Conservation (phyloP, 1,139 yeast species). For the Kluyveromyces marxianus region DNA sequence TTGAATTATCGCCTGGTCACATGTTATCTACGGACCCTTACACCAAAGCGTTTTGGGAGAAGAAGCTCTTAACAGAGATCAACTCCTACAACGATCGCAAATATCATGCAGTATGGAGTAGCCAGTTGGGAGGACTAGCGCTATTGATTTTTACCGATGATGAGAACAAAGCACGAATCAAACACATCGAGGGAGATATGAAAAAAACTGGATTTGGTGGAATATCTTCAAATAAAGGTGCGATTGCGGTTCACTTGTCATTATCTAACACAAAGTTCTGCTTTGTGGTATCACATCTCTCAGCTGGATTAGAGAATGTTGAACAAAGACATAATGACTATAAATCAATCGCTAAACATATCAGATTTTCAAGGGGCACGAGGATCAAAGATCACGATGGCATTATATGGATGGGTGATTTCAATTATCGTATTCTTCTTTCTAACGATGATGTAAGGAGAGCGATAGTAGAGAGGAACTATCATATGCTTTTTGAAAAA, state of each 20-base stretch:
- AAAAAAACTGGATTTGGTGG: slow-evolving; percentile 91
- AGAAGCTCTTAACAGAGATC: slow-evolving; percentile 50
- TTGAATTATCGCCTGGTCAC: slow-evolving; percentile 84
- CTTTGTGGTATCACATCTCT: slow-evolving; percentile 84
- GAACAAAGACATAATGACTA: slow-evolving; percentile 87
- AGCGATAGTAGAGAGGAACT: slow-evolving; percentile 42
- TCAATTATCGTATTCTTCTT: slow-evolving; percentile 75
- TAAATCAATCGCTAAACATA: slow-evolving; percentile 68
- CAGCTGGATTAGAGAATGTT: slow-evolving; percentile 82
- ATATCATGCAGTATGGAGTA: slow-evolving; percentile 70
- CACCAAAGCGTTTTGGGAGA: slow-evolving; percentile 74
- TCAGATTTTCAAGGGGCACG: slow-evolving; percentile 65
- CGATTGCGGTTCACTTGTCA: slow-evolving; percentile 74
- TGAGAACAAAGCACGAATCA: slow-evolving; percentile 53
- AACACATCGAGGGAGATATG: slow-evolving; percentile 69
- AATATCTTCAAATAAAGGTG: slow-evolving; percentile 88
- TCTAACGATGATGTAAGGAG: slow-evolving; percentile 69
- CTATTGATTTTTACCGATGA: slow-evolving; percentile 63
- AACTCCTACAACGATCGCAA: slow-evolving; percentile 40
- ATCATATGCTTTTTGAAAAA: slow-evolving; percentile 46
- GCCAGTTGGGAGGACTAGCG: slow-evolving; percentile 91
- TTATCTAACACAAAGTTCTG: slow-evolving; percentile 76
- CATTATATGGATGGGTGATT: slow-evolving; percentile 92
- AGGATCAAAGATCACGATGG: slow-evolving; percentile 76
- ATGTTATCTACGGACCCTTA: slow-evolving; percentile 75